Evolutionary conservation across 2,329 filamentous ascomycete species (phyloP).

Genomic region (Cephalotrichum gorgonifer): DNA sequence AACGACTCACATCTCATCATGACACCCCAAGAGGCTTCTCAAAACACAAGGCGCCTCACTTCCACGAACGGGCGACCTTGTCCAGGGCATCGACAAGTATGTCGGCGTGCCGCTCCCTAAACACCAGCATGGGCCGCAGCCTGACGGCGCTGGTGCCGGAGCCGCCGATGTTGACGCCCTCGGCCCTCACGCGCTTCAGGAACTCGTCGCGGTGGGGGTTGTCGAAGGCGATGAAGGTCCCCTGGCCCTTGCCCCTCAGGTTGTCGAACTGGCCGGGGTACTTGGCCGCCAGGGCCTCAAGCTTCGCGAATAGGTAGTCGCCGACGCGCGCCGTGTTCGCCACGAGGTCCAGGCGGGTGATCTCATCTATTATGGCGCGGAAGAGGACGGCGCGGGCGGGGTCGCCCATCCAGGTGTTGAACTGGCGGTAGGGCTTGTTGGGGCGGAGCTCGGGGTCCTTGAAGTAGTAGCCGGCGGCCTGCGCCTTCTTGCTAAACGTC

Average conservation of each 20-base stretch:
- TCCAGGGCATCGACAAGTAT: conserved; percentile 70
- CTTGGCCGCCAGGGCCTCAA: conserved; percentile 56
- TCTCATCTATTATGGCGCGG: conserved; percentile 67
- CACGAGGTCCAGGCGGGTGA: conserved; percentile 68
- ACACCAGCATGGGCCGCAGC: conserved; percentile 81
- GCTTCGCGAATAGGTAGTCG: conserved; percentile 63
- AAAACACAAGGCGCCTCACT: too few species aligned
- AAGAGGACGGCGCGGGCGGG: conserved; percentile 67
- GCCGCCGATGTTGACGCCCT: conserved; percentile 82
- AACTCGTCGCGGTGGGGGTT: conserved; percentile 71
- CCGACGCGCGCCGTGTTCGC: conserved; percentile 68
- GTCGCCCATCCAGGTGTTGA: conserved; percentile 85
- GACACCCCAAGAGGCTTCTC: background rate
- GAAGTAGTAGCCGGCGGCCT: conserved; percentile 76
- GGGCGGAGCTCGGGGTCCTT: conserved; percentile 64
- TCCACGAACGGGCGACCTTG: conserved; percentile 50
- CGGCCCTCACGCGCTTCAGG: conserved; percentile 64
- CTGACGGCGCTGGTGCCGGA: conserved; percentile 66
- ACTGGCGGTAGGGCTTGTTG: conserved; percentile 76
- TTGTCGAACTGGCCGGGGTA: conserved; percentile 74
- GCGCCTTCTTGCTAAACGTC: conserved; percentile 82
- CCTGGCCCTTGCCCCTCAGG: conserved; percentile 76
- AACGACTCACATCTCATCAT: background rate
- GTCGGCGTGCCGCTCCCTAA: conserved; percentile 86
- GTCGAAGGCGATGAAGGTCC: conserved; percentile 91